These are phyloP conservation scores for Boletus rex-veris DNA, from an alignment of 768 basidiomycete species.

Conservation along the genomic window DNA sequence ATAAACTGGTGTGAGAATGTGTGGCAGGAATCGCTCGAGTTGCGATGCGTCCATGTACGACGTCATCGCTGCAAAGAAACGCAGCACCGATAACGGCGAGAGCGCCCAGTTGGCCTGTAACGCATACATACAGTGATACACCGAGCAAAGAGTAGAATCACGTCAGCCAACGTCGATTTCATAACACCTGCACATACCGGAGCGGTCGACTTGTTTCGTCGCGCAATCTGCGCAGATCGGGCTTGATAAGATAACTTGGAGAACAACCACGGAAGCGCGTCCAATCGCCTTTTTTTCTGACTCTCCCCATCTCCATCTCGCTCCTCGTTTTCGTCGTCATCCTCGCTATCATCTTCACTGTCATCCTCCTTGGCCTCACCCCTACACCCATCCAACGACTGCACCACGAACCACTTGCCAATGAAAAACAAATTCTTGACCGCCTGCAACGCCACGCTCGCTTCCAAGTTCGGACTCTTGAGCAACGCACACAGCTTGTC, in stretches of 20 bases:
- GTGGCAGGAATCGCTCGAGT: slow-evolving; percentile 70
- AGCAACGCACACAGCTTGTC: slow-evolving; percentile 73
- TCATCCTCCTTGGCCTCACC: slow-evolving; percentile 24
- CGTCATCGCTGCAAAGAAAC: slow-evolving; percentile 93
- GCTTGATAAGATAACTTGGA: slow-evolving; percentile 89
- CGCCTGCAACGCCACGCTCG: slow-evolving; percentile 69
- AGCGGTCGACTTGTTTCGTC: slow-evolving; percentile 50
- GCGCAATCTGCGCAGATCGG: slow-evolving; percentile 67
- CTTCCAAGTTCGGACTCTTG: slow-evolving; percentile 76
- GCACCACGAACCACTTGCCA: slow-evolving; percentile 74
- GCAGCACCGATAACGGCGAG: slow-evolving; percentile 74
- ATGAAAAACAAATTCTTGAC: slow-evolving; percentile 93
- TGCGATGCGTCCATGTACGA: slow-evolving; percentile 58
- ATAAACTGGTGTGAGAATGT: slow-evolving; percentile 84
- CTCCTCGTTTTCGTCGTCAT: slow-evolving; percentile 6
- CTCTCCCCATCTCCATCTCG: slow-evolving; percentile 23
- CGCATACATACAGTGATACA: neutral
- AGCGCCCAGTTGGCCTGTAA: slow-evolving; percentile 76
- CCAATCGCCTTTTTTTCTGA: slow-evolving; percentile 14
- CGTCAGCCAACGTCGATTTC: neutral
- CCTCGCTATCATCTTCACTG: slow-evolving; percentile 1
- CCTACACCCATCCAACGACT: slow-evolving; percentile 26
- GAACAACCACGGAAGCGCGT: slow-evolving; percentile 89
- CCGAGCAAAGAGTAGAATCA: neutral
- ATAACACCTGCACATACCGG: slow-evolving; percentile 8